Percentiles rank a stretch among this genome's conserved stretches.
Evolutionary conservation across 805 yeast genomes (phyloP).

Genomic region (Ogataea pignaliae): DNA sequence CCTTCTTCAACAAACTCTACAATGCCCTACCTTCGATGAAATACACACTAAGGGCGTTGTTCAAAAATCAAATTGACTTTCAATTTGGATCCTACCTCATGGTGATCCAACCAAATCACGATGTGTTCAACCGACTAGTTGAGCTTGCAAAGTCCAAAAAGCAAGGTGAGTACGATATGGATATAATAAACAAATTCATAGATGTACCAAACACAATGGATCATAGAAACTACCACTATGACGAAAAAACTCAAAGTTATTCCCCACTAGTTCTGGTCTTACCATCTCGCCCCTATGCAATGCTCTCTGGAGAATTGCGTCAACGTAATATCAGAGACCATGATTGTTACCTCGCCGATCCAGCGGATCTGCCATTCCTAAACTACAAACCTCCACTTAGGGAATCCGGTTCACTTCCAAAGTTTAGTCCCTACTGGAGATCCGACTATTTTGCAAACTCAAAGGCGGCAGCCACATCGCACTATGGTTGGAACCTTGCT

Average conservation of each 20-base stretch:
- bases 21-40: slow-evolving; percentile 34
- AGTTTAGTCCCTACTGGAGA: slow-evolving; percentile 19
- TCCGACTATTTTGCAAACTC: background rate
- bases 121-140: slow-evolving; percentile 19
- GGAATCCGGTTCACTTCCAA: background rate
- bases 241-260: slow-evolving; percentile 8
- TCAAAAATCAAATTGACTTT: slow-evolving; percentile 8
- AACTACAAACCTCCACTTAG: slow-evolving; percentile 3
- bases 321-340: slow-evolving; percentile 31
- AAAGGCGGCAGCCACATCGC: slow-evolving; percentile 1
- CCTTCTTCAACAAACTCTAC: slow-evolving; percentile 25
- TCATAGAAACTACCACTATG: slow-evolving; percentile 10
- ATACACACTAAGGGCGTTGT: slow-evolving; percentile 12
- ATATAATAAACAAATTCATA: slow-evolving; percentile 38
- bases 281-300: slow-evolving; percentile 50
- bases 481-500: slow-evolving; percentile 34
- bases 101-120: slow-evolving; percentile 49
- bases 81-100: slow-evolving; percentile 44
- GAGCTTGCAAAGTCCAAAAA: slow-evolving; percentile 24
- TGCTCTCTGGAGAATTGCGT: slow-evolving; percentile 46
- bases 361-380: slow-evolving; percentile 35
- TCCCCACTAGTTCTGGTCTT: slow-evolving; percentile 33
- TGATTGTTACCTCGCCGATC: slow-evolving; percentile 37
- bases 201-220: slow-evolving; percentile 17
- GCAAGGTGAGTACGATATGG: slow-evolving; percentile 50